Base-by-base conservation (phyloP, 352 stramenopile species). In the Phytophthora constricta region DNA sequence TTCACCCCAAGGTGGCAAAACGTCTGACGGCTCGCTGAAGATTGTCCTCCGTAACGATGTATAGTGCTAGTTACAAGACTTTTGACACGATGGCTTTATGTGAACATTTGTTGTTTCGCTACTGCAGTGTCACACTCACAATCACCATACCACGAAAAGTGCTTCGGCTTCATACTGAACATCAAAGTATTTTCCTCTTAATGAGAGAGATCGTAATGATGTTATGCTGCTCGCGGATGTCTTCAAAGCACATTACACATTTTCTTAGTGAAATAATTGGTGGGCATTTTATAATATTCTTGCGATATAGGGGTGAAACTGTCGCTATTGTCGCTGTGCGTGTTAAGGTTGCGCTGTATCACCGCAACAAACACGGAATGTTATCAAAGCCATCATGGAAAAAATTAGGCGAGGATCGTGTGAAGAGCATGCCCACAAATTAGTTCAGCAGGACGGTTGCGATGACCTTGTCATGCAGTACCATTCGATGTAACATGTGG, bases 341-440 rank as follows among this genome's bases (percentile, higher is more conserved):
- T n/a, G n/a, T n/a, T n/a, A n/a, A n/a, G n/a, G n/a, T n/a, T n/a
- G n/a, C n/a, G n/a, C n/a, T n/a, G n/a, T n/a, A n/a, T n/a, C n/a
- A n/a, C n/a, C n/a, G n/a, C n/a, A n/a, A n/a, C n/a, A n/a, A n/a
- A n/a, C n/a, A n/a, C n/a, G n/a, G n/a, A n/a, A n/a, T n/a, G n/a
- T n/a, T n/a, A n/a, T n/a, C n/a, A n/a, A n/a, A n/a, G n/a, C n/a
- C n/a, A 26, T 50, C 8, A 26, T 31, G 43, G 16, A n/a, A 27
- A 28, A 28, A 7, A 5, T 31, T n/a, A 11, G 43, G 13, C 9
- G 19, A 26, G 43, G n/a, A 26, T 31, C n/a, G 43, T 7, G 13
- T 50, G 43, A 50, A 26, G 43, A 50, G 27, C 16, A 50, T 50
- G 43, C 43, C 13, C 43, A 57, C 17, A 23, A 25, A 25, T 9